Conservation (phyloP, 2,329 filamentous ascomycete species). For the Bipolaris oryzae region DNA sequence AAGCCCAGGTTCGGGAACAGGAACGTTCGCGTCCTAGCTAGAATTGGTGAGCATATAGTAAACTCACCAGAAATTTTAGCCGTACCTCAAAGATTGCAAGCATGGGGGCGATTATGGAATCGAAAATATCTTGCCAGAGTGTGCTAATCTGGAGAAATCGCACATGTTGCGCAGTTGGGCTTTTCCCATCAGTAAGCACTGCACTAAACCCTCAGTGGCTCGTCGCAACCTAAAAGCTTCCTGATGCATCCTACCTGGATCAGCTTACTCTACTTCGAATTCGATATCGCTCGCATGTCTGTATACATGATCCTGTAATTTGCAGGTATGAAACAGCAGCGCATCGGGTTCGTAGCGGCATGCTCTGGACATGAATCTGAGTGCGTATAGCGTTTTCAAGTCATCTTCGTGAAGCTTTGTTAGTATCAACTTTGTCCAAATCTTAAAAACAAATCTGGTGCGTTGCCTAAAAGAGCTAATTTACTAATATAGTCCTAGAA, state of each 20-base stretch:
- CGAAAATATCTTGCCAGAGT: not conserved
- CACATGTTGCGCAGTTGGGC: not conserved
- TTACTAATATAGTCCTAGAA: no score
- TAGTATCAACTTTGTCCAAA: not conserved
- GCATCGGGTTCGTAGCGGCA: not conserved
- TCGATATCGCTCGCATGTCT: not conserved
- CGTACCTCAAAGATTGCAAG: not conserved
- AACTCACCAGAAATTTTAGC: not conserved
- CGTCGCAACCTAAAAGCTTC: not conserved
- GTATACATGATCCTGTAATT: not conserved
- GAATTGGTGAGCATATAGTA: not conserved
- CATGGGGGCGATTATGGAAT: not conserved
- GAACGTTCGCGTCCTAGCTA: not conserved
- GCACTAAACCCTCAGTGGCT: not conserved
- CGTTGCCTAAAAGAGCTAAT: not conserved
- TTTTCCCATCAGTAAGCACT: not conserved
- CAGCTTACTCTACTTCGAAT: not conserved
- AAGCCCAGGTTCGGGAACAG: not conserved
- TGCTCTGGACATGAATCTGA: not conserved
- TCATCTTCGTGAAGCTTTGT: not conserved
- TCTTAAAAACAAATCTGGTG: not conserved
- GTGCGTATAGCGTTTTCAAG: not conserved
- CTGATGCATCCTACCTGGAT: not conserved
- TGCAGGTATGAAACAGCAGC: not conserved
- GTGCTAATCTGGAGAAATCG: not conserved